These are phyloP conservation scores for Collariella sp. DNA, from an alignment of 495 filamentous ascomycete species.

Conservation along the genomic window DNA sequence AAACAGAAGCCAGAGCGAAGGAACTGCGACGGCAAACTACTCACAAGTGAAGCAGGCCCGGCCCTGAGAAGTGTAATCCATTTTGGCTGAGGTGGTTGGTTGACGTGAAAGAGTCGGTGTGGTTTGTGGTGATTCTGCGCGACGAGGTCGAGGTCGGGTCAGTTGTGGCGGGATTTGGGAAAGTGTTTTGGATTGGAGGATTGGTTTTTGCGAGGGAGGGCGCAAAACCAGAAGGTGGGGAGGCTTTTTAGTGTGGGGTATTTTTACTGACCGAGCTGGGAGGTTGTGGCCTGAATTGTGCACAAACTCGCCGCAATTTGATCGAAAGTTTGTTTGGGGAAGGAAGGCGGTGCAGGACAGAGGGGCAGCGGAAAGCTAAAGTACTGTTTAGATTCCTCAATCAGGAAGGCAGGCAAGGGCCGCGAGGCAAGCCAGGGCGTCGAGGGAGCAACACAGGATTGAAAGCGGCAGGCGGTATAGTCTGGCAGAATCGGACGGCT, in stretches of 20 bases:
- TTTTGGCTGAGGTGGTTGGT: constrained; percentile 16
- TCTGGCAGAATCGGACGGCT: constrained; percentile 20
- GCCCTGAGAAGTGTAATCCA: constrained; percentile 33
- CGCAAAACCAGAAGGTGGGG: constrained; percentile 22
- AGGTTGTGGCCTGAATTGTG: constrained; percentile 1
- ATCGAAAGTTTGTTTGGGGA: constrained; percentile 8
- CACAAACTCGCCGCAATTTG: constrained; percentile 5
- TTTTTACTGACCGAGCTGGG: constrained; percentile 5
- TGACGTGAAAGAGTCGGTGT: constrained; percentile 1
- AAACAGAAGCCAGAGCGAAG: constrained; percentile 19
- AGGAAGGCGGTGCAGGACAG: constrained; percentile 6
- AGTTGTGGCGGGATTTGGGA: constrained; percentile 13
- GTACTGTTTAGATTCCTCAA: constrained; percentile 5
- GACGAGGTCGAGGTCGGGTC: constrained; percentile 11
- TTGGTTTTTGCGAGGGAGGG: constrained; percentile 9
- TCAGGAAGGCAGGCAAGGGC: constrained; percentile 6
- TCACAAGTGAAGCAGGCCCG: constrained; percentile 45
- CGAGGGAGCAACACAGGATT: constrained; percentile 4
- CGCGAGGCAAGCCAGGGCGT: too few species aligned
- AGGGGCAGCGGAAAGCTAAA: constrained; percentile 21
- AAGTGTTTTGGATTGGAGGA: constrained; percentile 20
- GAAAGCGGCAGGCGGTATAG: constrained; percentile 10
- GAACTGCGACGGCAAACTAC: constrained; percentile 24
- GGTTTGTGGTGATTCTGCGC: constrained; percentile 11
- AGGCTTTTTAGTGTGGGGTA: constrained; percentile 17